Base-by-base conservation (phyloP, 225 moss, liverwort and hornwort genomes). In the Neckera pumila region DNA sequence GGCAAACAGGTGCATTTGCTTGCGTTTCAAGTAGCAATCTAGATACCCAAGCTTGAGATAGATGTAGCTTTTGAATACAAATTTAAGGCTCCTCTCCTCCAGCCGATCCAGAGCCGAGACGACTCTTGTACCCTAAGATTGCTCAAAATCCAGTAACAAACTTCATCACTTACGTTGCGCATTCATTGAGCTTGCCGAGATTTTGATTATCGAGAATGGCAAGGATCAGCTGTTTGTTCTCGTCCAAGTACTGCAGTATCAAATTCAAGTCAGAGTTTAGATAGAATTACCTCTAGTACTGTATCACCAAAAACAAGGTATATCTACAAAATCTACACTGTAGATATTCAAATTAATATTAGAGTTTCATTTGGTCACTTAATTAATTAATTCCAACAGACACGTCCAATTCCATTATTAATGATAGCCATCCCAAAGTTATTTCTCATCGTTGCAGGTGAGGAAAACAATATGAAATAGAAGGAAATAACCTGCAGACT, bases 181-280 rank as follows among this genome's bases (percentile, higher is more conserved):
- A 94, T 80, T 94, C 94, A 80, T 91, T 92, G 83, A 94, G 91
- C 90, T 91, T 92, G 92, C 94, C 94, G 42, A 92, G 94, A 28
- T 92, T 94, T 72, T 94, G 94, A 27, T 94, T 94, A 65, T 94
- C 94, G 82, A 94, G 94, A 53, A 94, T 94, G 73, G 94, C 94
- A 53, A 94, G 94, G 80, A 94, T 94, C 89, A 94, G 89, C 92
- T 94, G 94, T 76, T 94, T 94, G 85, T 94, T 94, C 91, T 94
- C 94, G 87, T 94, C 94, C 94, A 94, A 86, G 78, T 94, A 94
- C 94, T 94, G 89, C 80, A 84, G 64, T 14, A 8, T 82, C 64
- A 64, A 49, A 22, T 64, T 34, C 36, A 64, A 49, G 64, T 49
- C 84, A 90, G 75, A 82, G 57, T 62, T 59, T 36, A 75, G 75